Evolutionary conservation across 2,329 filamentous ascomycete genomes (phyloP), one percentile per base, ranked within the genome.

Genomic region (Ceratocystis ficicola): DNA sequence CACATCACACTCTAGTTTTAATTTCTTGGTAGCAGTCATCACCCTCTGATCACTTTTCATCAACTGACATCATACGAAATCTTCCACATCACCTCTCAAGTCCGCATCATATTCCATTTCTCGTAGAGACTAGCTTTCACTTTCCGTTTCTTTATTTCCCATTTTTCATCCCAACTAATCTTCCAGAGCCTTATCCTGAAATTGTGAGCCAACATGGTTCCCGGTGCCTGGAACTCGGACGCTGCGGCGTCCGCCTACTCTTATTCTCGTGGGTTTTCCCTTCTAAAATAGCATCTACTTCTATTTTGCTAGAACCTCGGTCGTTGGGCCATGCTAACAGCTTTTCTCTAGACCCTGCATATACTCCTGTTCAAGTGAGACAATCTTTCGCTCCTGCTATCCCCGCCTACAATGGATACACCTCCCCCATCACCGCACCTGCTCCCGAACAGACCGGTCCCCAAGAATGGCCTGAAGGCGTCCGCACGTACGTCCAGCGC

Each of bases 401-500:
- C 65, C 69, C 74, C 66, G 59, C 69, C 44, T 73, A 74, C 69
- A 67, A 71, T 65, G 72, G 71, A 68, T 74, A 76, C 68, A 70
- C 70, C 44, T 32, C 44, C 25, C 68, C 71, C 70, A 69, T 72
- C 70, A 68, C 73, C 68, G 67, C 70, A 67, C 41, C 64, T n/a
- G 70, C 70, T 67, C 70, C 68, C 62, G 68, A 70, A 66, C 71
- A 71, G 66, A 66, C 68, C 67, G 71, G 71, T 66, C 68, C 73
- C 61, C 89, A 87, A 77, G 84, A 88, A 71, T 97, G 90, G 87
- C 86, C 91, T 41, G 79, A 83, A 55, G 83, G 87, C n/a, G 90
- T 97, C 68, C 88, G 91, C 71, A 80, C 82, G 70, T 97, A 96
- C 77, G 93, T 97, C 41, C 87, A 91, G 72, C 86, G 91, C 72